A percentile compares a stretch with the other conserved stretches of the same genome.
Evolutionary conservation across 768 basidiomycete species (phyloP).

Genomic region (Boletus subcaerulescens): DNA sequence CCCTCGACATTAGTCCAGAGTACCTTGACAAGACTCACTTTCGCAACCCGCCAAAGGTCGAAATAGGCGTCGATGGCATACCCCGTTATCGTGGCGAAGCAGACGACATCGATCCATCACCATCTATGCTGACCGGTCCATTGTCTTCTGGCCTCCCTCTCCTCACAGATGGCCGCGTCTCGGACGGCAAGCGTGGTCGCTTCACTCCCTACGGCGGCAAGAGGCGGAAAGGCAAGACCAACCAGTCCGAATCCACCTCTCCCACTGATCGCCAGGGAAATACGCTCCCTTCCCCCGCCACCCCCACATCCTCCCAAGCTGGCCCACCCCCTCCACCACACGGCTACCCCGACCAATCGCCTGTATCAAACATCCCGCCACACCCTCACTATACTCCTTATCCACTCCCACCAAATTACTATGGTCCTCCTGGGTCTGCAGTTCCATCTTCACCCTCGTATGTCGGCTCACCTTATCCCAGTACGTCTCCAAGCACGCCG

Average conservation of each 20-base stretch:
- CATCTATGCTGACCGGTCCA: constrained; percentile 39
- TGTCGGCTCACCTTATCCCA: constrained; percentile 15
- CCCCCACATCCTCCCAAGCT: constrained; percentile 27
- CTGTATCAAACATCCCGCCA: constrained; percentile 23
- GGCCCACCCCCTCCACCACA: constrained; percentile 23
- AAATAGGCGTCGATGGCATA: constrained; percentile 78
- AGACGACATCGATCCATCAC: constrained; percentile 59
- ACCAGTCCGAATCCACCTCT: constrained; percentile 27
- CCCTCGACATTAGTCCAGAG: constrained; percentile 81
- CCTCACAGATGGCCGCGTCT: constrained; percentile 43
- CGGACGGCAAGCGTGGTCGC: constrained; percentile 45
- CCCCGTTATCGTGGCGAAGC: constrained; percentile 82
- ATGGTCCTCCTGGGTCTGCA: constrained; percentile 28
- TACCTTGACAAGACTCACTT: constrained; percentile 92
- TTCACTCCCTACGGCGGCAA: constrained; percentile 45
- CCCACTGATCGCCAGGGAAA: constrained; percentile 27
- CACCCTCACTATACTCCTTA: constrained; percentile 34
- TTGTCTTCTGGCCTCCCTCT: constrained; percentile 48
- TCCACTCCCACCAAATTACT: constrained; percentile 32
- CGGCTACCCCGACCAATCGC: constrained; percentile 28
- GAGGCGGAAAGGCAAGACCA: constrained; percentile 37
- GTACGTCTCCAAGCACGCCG: constrained; percentile 20
- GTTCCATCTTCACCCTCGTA: not conserved
- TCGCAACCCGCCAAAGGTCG: constrained; percentile 85
- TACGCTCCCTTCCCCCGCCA: constrained; percentile 28